Percentiles rank a stretch among this genome's conserved stretches.
phyloP scores from a whole-genome alignment of 164 flowering plant species.

The Liquidambar formosana region DNA sequence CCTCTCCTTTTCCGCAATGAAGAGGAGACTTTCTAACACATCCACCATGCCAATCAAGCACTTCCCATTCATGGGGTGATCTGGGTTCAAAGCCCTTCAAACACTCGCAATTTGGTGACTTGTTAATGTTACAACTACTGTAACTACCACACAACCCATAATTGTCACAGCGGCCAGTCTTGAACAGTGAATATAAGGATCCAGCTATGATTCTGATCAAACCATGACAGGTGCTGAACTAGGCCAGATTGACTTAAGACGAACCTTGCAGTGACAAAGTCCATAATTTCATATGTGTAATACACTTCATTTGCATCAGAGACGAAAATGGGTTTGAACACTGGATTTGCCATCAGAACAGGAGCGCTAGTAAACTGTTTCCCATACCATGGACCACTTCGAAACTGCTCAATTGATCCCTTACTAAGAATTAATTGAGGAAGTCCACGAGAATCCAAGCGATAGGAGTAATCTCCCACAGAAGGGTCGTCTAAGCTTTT shows the following conservation, averaged over 20 bases:
- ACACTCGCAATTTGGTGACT: constrained; percentile 13
- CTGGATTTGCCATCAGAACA: background rate
- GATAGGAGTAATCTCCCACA: constrained; percentile 16
- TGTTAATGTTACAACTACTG: constrained; percentile 10
- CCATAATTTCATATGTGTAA: background rate
- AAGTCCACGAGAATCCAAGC: constrained; percentile 11
- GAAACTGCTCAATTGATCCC: no score
- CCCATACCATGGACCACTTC: constrained; percentile 22
- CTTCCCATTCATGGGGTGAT: constrained; percentile 5
- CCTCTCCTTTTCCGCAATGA: no score
- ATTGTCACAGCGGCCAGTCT: constrained; percentile 17
- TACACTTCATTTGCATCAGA: constrained; percentile 12
- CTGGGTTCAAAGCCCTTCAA: constrained; percentile 15
- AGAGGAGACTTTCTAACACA: no score
- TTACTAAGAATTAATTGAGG: constrained; percentile 24
- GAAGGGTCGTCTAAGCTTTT: constrained; percentile 28
- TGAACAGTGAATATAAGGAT: background rate
- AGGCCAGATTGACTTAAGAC: constrained; percentile 6
- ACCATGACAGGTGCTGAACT: constrained; percentile 18
- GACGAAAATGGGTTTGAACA: constrained; percentile 2
- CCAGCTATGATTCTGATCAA: constrained; percentile 11
- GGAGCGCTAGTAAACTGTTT: constrained; percentile 1
- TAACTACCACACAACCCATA: constrained; percentile 25
- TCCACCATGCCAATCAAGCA: no score
- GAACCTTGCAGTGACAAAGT: constrained; percentile 3